Conservation (phyloP, 768 basidiomycete species). For the Agaricus blazei region DNA sequence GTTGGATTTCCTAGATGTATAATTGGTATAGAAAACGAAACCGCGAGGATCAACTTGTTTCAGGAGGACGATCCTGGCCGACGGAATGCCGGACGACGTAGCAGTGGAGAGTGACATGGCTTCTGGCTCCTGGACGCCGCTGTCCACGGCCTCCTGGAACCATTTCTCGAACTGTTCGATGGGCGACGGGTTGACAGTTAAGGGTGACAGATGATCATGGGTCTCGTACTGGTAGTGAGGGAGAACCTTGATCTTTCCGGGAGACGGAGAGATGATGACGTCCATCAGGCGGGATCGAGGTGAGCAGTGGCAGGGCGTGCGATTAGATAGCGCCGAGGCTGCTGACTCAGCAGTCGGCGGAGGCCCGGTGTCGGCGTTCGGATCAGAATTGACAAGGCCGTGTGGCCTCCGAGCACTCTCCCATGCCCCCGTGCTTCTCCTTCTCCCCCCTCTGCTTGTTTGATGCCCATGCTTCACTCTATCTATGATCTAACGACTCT, state of each 20-base stretch:
- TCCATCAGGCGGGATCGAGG: conserved; percentile 23
- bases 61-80: conserved; percentile 84
- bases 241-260: conserved; percentile 60
- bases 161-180: conserved; percentile 83
- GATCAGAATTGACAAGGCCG: conserved; percentile 15
- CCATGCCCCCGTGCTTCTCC: conserved; percentile 12
- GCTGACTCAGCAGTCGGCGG: neutral
- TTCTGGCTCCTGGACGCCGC: conserved; percentile 77
- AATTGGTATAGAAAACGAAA: conserved; percentile 97
- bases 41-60: conserved; percentile 86
- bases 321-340: too few species aligned
- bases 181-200: conserved; percentile 59
- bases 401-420: conserved; percentile 12
- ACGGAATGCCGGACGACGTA: conserved; percentile 70
- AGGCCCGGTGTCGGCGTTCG: conserved; percentile 12
- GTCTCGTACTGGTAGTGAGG: conserved; percentile 75
- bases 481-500: conserved; percentile 89
- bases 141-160: conserved; percentile 65
- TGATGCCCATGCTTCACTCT: conserved; percentile 52
- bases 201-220: conserved; percentile 55
- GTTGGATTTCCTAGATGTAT: conserved; percentile 84
- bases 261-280: conserved; percentile 36
- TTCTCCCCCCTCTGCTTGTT: conserved; percentile 6
- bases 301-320: neutral
- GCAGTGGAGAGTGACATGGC: conserved; percentile 80